Conservation (phyloP, 2,329 filamentous ascomycete species). For the Penicillium rolfsii region DNA sequence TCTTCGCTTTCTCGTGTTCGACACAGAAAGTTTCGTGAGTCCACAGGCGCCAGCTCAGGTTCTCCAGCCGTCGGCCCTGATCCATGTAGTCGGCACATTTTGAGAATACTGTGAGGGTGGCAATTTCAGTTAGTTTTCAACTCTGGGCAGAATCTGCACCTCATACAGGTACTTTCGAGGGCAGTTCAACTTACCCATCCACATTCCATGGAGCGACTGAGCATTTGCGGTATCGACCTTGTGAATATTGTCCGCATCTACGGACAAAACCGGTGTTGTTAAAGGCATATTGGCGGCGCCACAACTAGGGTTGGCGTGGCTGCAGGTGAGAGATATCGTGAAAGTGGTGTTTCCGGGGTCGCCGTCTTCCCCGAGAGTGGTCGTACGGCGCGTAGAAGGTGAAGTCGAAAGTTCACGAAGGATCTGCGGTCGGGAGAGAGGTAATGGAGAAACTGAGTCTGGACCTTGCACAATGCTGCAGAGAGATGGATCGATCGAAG, state of each 20-base stretch:
- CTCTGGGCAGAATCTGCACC: not conserved
- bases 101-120: slow-evolving; percentile 71
- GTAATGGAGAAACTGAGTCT: slow-evolving; percentile 20
- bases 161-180: not conserved
- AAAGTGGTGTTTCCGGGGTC: slow-evolving; percentile 41
- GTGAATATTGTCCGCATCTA: slow-evolving; percentile 89
- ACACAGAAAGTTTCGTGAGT: slow-evolving; percentile 91
- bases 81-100: slow-evolving; percentile 93
- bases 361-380: slow-evolving; percentile 49
- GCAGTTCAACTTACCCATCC: slow-evolving; percentile 73
- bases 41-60: slow-evolving; percentile 95
- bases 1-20: slow-evolving; percentile 60
- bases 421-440: slow-evolving; percentile 16
- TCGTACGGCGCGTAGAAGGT: slow-evolving; percentile 45
- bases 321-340: slow-evolving; percentile 7
- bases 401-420: slow-evolving; percentile 26
- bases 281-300: slow-evolving; percentile 71
- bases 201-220: slow-evolving; percentile 94
- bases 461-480: slow-evolving; percentile 24
- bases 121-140: slow-evolving; percentile 26
- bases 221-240: slow-evolving; percentile 92
- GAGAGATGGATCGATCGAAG: slow-evolving; percentile 22
- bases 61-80: slow-evolving; percentile 88
- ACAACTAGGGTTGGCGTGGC: slow-evolving; percentile 21
- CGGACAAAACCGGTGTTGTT: slow-evolving; percentile 82